phyloP scores from a whole-genome alignment of 371 early-diverging fungal species.

The Rhizopus microsporus region DNA sequence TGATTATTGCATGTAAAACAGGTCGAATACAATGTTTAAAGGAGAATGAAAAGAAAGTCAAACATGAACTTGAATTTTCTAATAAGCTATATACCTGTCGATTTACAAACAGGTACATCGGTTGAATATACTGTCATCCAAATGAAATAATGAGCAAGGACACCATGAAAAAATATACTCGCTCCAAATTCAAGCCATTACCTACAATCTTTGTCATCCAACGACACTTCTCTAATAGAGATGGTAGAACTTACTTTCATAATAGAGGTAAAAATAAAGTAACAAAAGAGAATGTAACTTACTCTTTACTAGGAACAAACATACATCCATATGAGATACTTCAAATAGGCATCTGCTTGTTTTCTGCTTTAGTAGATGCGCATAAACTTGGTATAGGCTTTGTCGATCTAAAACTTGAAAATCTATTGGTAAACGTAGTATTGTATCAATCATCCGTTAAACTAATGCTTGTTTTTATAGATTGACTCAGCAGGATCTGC shows the following conservation, averaged over 20 bases:
- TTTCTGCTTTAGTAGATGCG: constrained; percentile 34
- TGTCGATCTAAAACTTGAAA: constrained; percentile 44
- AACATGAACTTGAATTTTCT: constrained; percentile 34
- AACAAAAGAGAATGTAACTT: background rate
- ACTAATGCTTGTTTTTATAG: constrained; percentile 6
- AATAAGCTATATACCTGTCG: constrained; percentile 28
- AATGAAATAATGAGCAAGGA: background rate
- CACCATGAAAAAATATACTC: background rate
- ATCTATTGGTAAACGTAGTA: constrained; percentile 26
- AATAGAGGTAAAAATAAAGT: constrained; percentile 17
- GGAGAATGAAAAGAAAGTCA: constrained; percentile 5
- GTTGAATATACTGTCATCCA: constrained; percentile 18
- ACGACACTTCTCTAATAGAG: constrained; percentile 29
- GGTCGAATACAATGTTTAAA: constrained; percentile 14
- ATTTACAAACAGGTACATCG: constrained; percentile 33
- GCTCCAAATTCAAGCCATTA: background rate
- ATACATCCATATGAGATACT: constrained; percentile 31
- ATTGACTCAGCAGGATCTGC: constrained; percentile 33
- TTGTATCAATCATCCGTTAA: background rate
- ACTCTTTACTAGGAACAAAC: constrained; percentile 2
- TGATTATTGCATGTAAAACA: constrained; percentile 35
- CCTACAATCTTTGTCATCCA: constrained; percentile 25
- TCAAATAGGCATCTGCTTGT: constrained; percentile 32
- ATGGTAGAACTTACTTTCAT: constrained; percentile 32
- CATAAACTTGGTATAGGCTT: constrained; percentile 36